Percentiles rank a stretch among this genome's conserved stretches.
These are phyloP conservation scores for Botrytis sinoallii DNA, from an alignment of 2,329 filamentous ascomycete species.

Conservation along the genomic window DNA sequence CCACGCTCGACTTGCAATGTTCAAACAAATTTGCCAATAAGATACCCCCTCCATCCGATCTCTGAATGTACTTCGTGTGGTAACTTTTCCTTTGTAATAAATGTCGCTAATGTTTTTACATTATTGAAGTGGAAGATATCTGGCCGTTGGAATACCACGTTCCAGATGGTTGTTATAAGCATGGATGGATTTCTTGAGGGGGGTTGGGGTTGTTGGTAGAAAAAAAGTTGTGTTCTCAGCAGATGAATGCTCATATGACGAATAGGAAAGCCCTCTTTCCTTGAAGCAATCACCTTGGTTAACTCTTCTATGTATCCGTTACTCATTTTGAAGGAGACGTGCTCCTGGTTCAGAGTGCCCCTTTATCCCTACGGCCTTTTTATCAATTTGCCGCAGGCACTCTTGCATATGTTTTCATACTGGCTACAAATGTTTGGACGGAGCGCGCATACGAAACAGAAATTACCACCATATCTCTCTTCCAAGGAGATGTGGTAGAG, in stretches of 20 bases:
- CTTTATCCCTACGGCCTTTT: slow-evolving; percentile 30
- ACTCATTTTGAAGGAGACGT: slow-evolving; percentile 28
- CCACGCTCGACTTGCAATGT: slow-evolving; percentile 26
- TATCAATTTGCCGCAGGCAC: slow-evolving; percentile 31
- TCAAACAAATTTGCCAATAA: slow-evolving; percentile 29
- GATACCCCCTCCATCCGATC: slow-evolving; percentile 20
- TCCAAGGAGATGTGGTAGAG: slow-evolving; percentile 15
- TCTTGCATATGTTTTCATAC: slow-evolving; percentile 33
- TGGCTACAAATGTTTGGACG: slow-evolving; percentile 19
- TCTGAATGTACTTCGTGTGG: slow-evolving; percentile 16
- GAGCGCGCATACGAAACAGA: slow-evolving; percentile 5
- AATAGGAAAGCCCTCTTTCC: slow-evolving; percentile 33
- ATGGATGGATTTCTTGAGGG: slow-evolving; percentile 24
- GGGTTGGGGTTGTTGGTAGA: slow-evolving; percentile 17
- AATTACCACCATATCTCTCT: slow-evolving; percentile 1
- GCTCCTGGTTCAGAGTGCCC: slow-evolving; percentile 30
- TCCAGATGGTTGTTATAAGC: slow-evolving; percentile 29
- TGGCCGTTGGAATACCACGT: slow-evolving; percentile 24
- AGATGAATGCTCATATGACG: slow-evolving; percentile 32
- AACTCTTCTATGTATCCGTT: slow-evolving; percentile 26
- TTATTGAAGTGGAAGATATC: slow-evolving; percentile 30
- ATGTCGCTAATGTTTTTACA: slow-evolving; percentile 38
- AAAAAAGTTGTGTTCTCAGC: slow-evolving; percentile 31
- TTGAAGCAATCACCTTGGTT: slow-evolving; percentile 34
- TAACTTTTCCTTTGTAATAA: slow-evolving; percentile 35